A percentile compares a stretch with the other conserved stretches of the same genome.
Evolutionary conservation across 192 early-diverging fungal genomes (phyloP).

Genomic region (Backusella luteola): DNA sequence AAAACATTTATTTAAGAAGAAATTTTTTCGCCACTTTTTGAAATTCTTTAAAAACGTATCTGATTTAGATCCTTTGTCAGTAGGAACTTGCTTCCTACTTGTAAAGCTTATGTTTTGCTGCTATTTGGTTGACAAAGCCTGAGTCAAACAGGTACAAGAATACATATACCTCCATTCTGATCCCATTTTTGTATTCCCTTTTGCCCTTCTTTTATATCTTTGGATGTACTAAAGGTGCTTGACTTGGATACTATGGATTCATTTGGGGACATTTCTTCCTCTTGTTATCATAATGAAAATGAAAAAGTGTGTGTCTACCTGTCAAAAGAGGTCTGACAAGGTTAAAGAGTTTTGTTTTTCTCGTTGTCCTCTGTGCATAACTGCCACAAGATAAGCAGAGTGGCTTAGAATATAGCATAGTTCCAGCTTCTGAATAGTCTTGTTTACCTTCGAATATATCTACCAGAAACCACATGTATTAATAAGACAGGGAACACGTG

Average conservation of each 20-base stretch:
- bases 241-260: background rate
- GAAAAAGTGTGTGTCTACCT: background rate
- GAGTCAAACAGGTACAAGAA: constrained; percentile 16
- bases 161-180: constrained; percentile 12
- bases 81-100: background rate
- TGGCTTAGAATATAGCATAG: background rate
- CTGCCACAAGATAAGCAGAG: background rate
- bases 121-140: constrained; percentile 7
- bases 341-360: no score
- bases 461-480: no score
- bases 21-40: background rate
- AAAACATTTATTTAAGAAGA: background rate
- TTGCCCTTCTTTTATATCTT: background rate
- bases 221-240: background rate
- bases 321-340: no score
- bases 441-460: no score
- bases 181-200: background rate
- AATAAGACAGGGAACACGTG: no score
- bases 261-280: background rate
- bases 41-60: background rate
- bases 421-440: no score
- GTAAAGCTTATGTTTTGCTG: constrained; percentile 5
- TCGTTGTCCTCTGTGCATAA: no score
- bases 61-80: constrained; percentile 19
- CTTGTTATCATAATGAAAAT: background rate